Percentiles rank a stretch among this genome's conserved stretches.
Evolutionary conservation across 768 basidiomycete species (phyloP).

Genomic region (Mycena alexandri): DNA sequence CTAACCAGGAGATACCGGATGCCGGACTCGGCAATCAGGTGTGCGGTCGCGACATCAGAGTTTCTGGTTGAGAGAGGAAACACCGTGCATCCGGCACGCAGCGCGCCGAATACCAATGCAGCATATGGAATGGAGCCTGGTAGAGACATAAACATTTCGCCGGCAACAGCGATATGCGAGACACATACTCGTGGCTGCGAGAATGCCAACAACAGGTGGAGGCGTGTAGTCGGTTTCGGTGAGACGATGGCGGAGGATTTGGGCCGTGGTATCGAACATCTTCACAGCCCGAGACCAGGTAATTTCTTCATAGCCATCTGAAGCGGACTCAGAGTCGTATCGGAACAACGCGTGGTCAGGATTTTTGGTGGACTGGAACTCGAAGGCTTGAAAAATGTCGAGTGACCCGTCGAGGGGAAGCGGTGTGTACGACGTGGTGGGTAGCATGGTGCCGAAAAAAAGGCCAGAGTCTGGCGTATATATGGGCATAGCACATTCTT

Average conservation of each 20-base stretch:
- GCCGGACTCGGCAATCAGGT: constrained; percentile 23
- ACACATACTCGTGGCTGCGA: no score
- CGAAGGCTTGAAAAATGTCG: constrained; percentile 10
- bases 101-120: constrained; percentile 8
- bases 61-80: constrained; percentile 26
- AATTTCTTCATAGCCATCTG: constrained; percentile 21
- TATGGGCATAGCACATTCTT: no score
- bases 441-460: neutral
- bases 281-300: constrained; percentile 11
- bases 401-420: constrained; percentile 5
- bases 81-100: constrained; percentile 20
- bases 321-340: constrained; percentile 18
- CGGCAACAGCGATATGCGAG: no score
- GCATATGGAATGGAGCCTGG: constrained; percentile 16
- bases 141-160: no score
- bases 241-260: no score
- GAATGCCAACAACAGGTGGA: no score
- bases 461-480: no score
- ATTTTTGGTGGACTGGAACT: constrained; percentile 13
- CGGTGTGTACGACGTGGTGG: constrained; percentile 6
- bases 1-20: constrained; percentile 19
- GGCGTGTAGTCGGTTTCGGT: no score
- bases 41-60: constrained; percentile 12
- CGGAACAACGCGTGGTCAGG: constrained; percentile 20
- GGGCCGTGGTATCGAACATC: no score